These are phyloP conservation scores for Spathaspora gorwiae DNA, from an alignment of 805 yeast genomes.

Conservation along the genomic window DNA sequence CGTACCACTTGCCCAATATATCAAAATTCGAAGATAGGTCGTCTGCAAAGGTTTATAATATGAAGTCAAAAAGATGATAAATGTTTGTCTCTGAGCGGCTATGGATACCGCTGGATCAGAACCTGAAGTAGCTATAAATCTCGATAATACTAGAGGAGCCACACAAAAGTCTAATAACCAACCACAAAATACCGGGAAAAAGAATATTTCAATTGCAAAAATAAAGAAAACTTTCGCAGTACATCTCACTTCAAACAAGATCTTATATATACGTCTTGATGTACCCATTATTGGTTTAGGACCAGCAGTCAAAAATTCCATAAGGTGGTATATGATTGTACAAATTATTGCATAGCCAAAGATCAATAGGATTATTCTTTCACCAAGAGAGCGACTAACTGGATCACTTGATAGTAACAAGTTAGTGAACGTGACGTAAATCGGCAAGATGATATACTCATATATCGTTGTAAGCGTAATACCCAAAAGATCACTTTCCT, in stretches of 20 bases:
- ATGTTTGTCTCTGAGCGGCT: conserved; percentile 4
- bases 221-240: conserved; percentile 72
- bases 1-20: conserved; percentile 72
- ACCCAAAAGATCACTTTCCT: neutral
- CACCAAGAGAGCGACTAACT: conserved; percentile 23
- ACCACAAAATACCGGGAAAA: conserved; percentile 88
- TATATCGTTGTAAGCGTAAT: neutral
- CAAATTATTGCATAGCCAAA: conserved; percentile 31
- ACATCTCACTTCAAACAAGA: conserved; percentile 51
- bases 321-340: conserved; percentile 18
- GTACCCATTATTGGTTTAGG: conserved; percentile 45
- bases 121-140: conserved; percentile 8
- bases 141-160: conserved; percentile 46
- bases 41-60: conserved; percentile 13
- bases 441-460: neutral
- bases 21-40: conserved; percentile 16
- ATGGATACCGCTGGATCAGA: neutral
- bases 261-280: conserved; percentile 47
- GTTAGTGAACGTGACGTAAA: neutral
- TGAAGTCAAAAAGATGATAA: conserved; percentile 20
- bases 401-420: neutral
- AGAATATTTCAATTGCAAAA: conserved; percentile 72
- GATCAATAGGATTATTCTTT: conserved; percentile 33
- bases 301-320: conserved; percentile 27
- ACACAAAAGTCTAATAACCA: conserved; percentile 64